These are phyloP conservation scores for Halocafeteria seosinensis DNA, from an alignment of 108 stramenopile genomes.

Conservation along the genomic window DNA sequence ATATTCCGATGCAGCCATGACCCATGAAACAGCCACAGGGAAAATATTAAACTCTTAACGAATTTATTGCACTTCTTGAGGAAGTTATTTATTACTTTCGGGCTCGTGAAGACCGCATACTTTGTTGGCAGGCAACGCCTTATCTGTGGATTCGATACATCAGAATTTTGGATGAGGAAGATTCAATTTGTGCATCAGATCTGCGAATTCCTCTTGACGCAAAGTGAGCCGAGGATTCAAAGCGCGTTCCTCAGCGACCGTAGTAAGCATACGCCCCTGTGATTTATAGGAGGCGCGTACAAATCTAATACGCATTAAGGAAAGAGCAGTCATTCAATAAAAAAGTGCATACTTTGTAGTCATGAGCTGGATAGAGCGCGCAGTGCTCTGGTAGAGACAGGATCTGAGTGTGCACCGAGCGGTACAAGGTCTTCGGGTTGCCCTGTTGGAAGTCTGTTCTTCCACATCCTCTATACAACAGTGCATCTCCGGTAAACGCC, in stretches of 20 bases:
- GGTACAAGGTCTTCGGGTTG: conserved; percentile 14
- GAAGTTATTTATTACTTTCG: too few relatives aligned
- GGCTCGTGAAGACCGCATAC: too few relatives aligned
- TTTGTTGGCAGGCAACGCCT: too few relatives aligned
- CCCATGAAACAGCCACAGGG: too few relatives aligned
- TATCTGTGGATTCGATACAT: too few relatives aligned
- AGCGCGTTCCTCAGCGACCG: conserved; percentile 28
- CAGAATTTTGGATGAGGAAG: conserved; percentile 55
- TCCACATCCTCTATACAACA: conserved; percentile 18
- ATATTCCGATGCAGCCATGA: too few relatives aligned
- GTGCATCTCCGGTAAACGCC: conserved; percentile 19
- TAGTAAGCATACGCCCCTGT: conserved; percentile 18
- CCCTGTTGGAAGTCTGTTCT: conserved; percentile 37
- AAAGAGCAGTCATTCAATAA: too few relatives aligned
- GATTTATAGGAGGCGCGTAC: too few relatives aligned
- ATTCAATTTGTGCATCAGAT: conserved; percentile 50
- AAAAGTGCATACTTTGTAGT: too few relatives aligned
- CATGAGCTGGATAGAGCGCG: conserved; percentile 28
- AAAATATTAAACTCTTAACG: too few relatives aligned
- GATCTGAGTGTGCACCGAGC: conserved; percentile 13
- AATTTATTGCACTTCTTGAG: too few relatives aligned
- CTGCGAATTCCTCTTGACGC: conserved; percentile 19
- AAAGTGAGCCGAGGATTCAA: conserved; percentile 24
- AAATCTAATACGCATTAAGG: too few relatives aligned
- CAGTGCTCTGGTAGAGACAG: conserved; percentile 19